These are phyloP conservation scores for Panaeolus cyanescens DNA, from an alignment of 768 basidiomycete species.

Conservation along the genomic window DNA sequence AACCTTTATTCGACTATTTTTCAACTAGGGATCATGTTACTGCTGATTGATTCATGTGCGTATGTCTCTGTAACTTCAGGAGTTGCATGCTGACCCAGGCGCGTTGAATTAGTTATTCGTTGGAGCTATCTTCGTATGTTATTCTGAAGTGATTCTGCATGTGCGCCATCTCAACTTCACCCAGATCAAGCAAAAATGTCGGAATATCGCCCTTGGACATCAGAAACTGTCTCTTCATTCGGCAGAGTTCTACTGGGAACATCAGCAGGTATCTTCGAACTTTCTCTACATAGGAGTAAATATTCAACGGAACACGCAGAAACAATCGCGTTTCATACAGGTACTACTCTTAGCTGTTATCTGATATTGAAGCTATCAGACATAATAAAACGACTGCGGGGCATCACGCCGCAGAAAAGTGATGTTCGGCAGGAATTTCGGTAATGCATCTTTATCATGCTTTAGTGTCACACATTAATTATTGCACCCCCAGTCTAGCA, in stretches of 20 bases:
- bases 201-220: slow-evolving; percentile 51
- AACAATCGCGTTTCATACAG: slow-evolving; percentile 73
- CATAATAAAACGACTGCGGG: slow-evolving; percentile 28
- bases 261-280: slow-evolving; percentile 48
- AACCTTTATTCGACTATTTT: slow-evolving; percentile 61
- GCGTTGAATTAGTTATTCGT: slow-evolving; percentile 58
- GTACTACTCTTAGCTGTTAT: slow-evolving; percentile 61
- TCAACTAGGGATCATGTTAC: slow-evolving; percentile 57
- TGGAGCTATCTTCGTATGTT: slow-evolving; percentile 69
- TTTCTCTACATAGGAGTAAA: background rate
- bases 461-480: background rate
- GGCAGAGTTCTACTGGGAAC: slow-evolving; percentile 66
- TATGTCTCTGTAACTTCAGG: slow-evolving; percentile 16
- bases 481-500: slow-evolving; percentile 50
- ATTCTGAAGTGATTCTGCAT: background rate
- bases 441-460: slow-evolving; percentile 29
- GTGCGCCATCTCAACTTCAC: background rate
- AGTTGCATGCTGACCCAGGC: background rate
- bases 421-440: slow-evolving; percentile 61
- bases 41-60: slow-evolving; percentile 76
- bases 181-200: slow-evolving; percentile 41
- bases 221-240: slow-evolving; percentile 50
- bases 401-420: slow-evolving; percentile 37
- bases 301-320: slow-evolving; percentile 41
- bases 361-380: slow-evolving; percentile 47